Percentiles rank a stretch among this genome's conserved stretches.
These are phyloP conservation scores for Oropetium thomaeum DNA, from an alignment of 176 grass and related monocot genomes.

Conservation along the genomic window DNA sequence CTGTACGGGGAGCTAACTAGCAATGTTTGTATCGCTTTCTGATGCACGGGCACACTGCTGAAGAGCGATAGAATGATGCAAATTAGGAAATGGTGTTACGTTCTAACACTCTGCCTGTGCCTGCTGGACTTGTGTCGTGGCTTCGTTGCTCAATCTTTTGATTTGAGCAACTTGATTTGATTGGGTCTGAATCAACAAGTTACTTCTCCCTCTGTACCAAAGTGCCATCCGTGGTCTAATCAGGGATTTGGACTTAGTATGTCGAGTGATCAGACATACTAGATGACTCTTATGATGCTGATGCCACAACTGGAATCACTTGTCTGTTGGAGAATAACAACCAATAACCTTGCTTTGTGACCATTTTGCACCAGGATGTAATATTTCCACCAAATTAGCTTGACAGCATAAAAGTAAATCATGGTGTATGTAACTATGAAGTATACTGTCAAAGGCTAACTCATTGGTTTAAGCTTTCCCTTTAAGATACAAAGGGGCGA, in stretches of 20 bases:
- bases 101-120: neutral
- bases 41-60: neutral
- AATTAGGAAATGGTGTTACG: neutral
- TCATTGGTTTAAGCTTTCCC: neutral
- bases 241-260: neutral
- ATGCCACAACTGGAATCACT: neutral
- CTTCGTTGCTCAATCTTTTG: neutral
- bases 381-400: neutral
- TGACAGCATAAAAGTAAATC: neutral
- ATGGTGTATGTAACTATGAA: neutral
- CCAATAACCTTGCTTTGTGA: neutral
- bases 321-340: slow-evolving; percentile 7
- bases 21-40: neutral
- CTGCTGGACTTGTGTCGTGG: neutral
- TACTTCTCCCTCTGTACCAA: neutral
- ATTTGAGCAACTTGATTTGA: neutral
- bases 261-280: slow-evolving; percentile 9
- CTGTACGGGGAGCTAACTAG: neutral
- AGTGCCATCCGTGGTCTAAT: neutral
- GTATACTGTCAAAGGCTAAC: neutral
- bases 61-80: neutral
- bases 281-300: slow-evolving; percentile 12
- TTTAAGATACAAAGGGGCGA: neutral
- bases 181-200: neutral
- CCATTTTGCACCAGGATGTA: slow-evolving; percentile 3